Base-by-base conservation (phyloP, 2,329 filamentous ascomycete species). In the Neurospora sp. region DNA sequence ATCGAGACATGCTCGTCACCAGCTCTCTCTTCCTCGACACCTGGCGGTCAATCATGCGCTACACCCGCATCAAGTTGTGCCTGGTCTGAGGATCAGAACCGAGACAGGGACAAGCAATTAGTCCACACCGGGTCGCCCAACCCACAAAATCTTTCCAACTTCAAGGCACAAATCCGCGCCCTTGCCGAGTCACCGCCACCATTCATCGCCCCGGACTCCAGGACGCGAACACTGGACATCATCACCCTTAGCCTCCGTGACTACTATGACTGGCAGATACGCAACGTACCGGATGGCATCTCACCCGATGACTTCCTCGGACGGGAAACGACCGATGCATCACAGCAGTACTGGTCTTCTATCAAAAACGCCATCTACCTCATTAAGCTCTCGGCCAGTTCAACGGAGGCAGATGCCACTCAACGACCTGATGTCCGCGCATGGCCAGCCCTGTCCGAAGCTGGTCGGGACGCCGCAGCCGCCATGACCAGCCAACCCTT, bases 401-500 rank as follows among this genome's bases (percentile, higher is more conserved):
- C 74, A 10, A 52, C 69, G 12, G 67, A 72, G 36, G n/a, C 52
- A 62, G 69, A 72, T 38, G 33, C 37, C 2, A 71, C 74, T 6
- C 40, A 68, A n/a, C 68, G 71, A 6, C 72, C 74, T 0, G 72
- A 72, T 46, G 52, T 69, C 23, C 72, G 71, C 12, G 74, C 74
- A 5, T 75, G 72, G 73, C 71, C 74, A 6, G 72, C 74, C 12
- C 72, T 76, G 40, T 66, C 70, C 4, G 72, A 74, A n/a, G 72
- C 74, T 11, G 74, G 74, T 3, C 12, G 19, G 33, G 69, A 73
- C 19, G 74, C 74, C 10, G 71, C 72, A 3, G 69, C 68, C 8
- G 74, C 74, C 69, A 76, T 76, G 74, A 73, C 66, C 2, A 69
- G 69, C 6, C 74, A 76, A 8, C 74, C 74, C 1, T 76, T 76